Evolutionary conservation across 2,329 filamentous ascomycete species (phyloP), one percentile per base, ranked within the genome.

Genomic region (Sclerotinia spermophila): DNA sequence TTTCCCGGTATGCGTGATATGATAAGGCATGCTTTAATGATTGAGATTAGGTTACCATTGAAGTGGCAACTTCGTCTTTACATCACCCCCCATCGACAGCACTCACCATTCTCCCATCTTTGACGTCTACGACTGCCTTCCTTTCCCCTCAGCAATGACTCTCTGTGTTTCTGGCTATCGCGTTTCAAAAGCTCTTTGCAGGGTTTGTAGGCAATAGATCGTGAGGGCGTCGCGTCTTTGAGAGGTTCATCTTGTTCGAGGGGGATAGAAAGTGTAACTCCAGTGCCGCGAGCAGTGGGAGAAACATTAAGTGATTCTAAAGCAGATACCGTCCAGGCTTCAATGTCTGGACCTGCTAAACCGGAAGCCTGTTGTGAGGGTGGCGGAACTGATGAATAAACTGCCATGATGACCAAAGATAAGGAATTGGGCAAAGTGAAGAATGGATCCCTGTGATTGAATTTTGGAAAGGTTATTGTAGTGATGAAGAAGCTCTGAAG

Each of bases 31-130:
- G 68, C n/a, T 42, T 40, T 27, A n/a, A 58, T 56, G 48, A 55
- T 64, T 24, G 35, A 69, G 38, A 35, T 27, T 15, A 2, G 48
- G 19, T 35, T 38, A 24, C 27, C 66, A 19, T 6, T 27, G 60
- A 30, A 45, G n/a, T 64, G 40, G 68, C 44, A 35, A 35, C 24
- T 33, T 10, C 38, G 21, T 21, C 53, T 69, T 27, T 38, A 44
- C n/a, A 44, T 55, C 24, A 69, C 45, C 48, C 3, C n/a, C 24
- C 45, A 53, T 53, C 62, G 51, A 73, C 59, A 27, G 64, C 53
- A 78, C 82, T 74, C 86, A 96, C 93, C 92, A 81, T 98, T 99
- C 84, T 99, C 96, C 94, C 94, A 98, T 70, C 95, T 87, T 76
- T 95, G 90, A 65, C 95, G 86, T 77, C 95, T 90, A 48, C 95